phyloP scores from a whole-genome alignment of 495 filamentous ascomycete species.

The Tuber umbilicatum region DNA sequence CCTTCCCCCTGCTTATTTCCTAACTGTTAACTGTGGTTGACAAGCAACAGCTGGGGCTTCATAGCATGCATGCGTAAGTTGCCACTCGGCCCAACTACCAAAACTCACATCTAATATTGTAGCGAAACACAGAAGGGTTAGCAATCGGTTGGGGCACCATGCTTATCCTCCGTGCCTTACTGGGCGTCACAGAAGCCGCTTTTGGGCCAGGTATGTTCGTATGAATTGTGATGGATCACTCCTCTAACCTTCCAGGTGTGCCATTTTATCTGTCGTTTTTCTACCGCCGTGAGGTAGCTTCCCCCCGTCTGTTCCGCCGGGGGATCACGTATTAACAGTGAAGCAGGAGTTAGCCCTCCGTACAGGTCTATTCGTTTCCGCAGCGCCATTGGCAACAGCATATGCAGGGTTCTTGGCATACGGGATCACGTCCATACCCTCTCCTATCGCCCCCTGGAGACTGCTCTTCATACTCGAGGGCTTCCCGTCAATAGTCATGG shows the following conservation, averaged over 20 bases:
- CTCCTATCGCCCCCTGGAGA: slow-evolving; percentile 66
- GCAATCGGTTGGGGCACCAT: slow-evolving; percentile 57
- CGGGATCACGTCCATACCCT: slow-evolving; percentile 66
- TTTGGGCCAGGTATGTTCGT: slow-evolving; percentile 52
- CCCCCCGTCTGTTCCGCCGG: background rate
- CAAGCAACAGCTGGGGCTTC: slow-evolving; percentile 38
- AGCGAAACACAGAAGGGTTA: slow-evolving; percentile 52
- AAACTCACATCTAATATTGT: slow-evolving; percentile 52
- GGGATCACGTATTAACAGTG: slow-evolving; percentile 4
- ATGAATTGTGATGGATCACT: slow-evolving; percentile 12
- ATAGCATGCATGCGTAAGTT: slow-evolving; percentile 46
- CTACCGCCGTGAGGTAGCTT: slow-evolving; percentile 57
- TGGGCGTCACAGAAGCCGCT: slow-evolving; percentile 61
- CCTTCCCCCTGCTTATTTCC: slow-evolving; percentile 18
- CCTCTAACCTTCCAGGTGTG: slow-evolving; percentile 45
- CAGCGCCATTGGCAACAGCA: slow-evolving; percentile 72
- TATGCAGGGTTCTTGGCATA: slow-evolving; percentile 81
- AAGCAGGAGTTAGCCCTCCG: slow-evolving; percentile 64
- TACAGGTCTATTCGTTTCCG: slow-evolving; percentile 67
- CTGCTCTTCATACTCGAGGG: slow-evolving; percentile 81
- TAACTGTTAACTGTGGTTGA: background rate
- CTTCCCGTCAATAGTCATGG: slow-evolving; percentile 61
- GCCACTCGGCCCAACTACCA: slow-evolving; percentile 23
- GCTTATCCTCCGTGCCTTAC: slow-evolving; percentile 61
- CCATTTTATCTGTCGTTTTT: slow-evolving; percentile 77